Evolutionary conservation across 2,329 filamentous ascomycete genomes (phyloP), one percentile per base, ranked within the genome.

Genomic region (Aspergillus eucalypticola): DNA sequence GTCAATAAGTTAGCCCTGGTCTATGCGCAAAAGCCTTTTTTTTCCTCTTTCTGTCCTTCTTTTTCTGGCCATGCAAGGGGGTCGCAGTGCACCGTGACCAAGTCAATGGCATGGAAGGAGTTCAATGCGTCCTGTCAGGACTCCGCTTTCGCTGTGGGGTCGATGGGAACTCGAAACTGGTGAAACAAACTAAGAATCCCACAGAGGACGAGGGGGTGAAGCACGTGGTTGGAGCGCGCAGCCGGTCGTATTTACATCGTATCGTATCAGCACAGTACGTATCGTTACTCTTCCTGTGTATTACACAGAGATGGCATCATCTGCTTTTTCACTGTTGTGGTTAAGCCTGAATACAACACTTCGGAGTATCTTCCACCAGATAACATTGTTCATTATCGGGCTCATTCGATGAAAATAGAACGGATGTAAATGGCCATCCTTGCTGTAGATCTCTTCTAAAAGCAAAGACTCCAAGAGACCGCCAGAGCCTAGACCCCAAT

Each of bases 101-200:
- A n/a, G 13, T 27, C 25, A 46, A 44, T 35, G 53, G n/a, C 46
- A 44, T 41, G 38, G 53, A 19, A 27, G 42, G 35, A 55, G 53
- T 44, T 55, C 53, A 55, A 17, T 55, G 53, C 53, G 53, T 55
- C 53, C 53, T 55, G 53, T 55, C 53, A 55, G 39, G 53, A 42
- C 39, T 29, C 27, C 42, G 53, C 53, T 55, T 13, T 21, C 17
- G n/a, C 4, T 55, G 53, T 55, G 53, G 53, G 53, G 53, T 46
- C 53, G 42, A 44, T 54, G 52, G 39, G 21, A 19, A 46, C 39
- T 44, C 25, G 39, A 42, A 46, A 42, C 42, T 55, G 53, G 53
- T 55, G 53, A 55, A 55, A 55, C 53, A 42, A 27, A 29, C 42
- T 55, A 55, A 55, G 53, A 32, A 44, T 55, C 53, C 53, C 41